Evolutionary conservation across 1,284 basidiomycete species (phyloP).

Genomic region (Coriolopsis trogii): DNA sequence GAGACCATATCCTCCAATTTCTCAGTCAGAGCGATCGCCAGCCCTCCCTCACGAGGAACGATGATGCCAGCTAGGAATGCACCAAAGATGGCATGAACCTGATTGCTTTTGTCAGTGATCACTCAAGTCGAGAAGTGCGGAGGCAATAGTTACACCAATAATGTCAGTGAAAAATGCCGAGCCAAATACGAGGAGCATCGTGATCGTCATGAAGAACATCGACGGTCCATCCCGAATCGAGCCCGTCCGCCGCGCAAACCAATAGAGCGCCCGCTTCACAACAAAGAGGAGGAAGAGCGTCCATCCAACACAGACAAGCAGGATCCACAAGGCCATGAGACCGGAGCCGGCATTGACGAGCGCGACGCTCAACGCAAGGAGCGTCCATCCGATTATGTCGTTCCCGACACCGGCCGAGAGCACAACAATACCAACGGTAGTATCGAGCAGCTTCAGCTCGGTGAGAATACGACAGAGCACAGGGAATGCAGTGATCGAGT

Average conservation of each 20-base stretch:
- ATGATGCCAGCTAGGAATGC: constrained; percentile 67
- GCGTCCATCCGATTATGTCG: constrained; percentile 79
- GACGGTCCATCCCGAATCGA: constrained; percentile 77
- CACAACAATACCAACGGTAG: constrained; percentile 91
- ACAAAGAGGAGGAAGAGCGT: constrained; percentile 80
- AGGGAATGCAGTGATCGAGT: constrained; percentile 92
- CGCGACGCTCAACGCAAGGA: constrained; percentile 85
- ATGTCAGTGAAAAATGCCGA: constrained; percentile 78
- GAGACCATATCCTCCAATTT: constrained; percentile 67
- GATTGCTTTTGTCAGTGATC: not conserved
- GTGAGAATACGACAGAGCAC: constrained; percentile 92
- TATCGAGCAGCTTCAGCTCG: constrained; percentile 84
- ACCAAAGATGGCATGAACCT: constrained; percentile 85
- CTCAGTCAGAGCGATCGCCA: constrained; percentile 61
- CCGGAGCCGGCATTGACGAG: constrained; percentile 85
- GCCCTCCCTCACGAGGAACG: constrained; percentile 69
- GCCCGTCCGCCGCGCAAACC: constrained; percentile 80
- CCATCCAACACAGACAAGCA: constrained; percentile 85
- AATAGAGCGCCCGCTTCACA: constrained; percentile 62
- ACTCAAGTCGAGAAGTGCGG: not conserved
- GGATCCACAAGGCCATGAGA: constrained; percentile 78
- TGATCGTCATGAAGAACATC: constrained; percentile 67
- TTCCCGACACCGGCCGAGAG: constrained; percentile 95
- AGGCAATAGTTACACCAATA: constrained; percentile 60
- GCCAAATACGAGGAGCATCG: constrained; percentile 61